A percentile compares a stretch with the other conserved stretches of the same genome.
These are phyloP conservation scores for Pythium angustatum DNA, from an alignment of 352 stramenopile genomes.

Conservation along the genomic window DNA sequence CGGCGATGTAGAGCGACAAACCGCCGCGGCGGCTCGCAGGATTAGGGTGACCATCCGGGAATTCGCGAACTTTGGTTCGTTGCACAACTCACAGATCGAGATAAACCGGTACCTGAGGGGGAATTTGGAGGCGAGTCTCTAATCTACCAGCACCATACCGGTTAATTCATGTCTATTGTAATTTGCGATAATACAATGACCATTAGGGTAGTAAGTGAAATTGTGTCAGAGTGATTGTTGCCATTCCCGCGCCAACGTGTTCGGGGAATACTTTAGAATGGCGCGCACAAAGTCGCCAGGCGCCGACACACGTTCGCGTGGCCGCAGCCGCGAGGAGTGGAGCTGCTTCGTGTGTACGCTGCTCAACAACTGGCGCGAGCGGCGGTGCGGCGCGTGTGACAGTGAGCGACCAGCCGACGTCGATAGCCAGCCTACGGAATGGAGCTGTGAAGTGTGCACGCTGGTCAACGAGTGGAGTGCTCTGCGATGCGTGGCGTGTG, in stretches of 20 bases:
- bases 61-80: no score
- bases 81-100: no score
- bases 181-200: no score
- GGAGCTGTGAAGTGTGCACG: constrained; percentile 16
- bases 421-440: constrained; percentile 11
- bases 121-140: no score
- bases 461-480: constrained; percentile 24
- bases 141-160: no score
- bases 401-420: constrained; percentile 34
- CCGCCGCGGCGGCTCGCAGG: no score
- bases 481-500: constrained; percentile 13
- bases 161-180: no score
- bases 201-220: no score
- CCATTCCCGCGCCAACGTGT: constrained; percentile 13
- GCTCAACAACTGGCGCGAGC: constrained; percentile 49
- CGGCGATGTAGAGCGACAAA: no score
- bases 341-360: constrained; percentile 74
- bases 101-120: no score
- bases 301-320: not conserved
- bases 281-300: constrained; percentile 3
- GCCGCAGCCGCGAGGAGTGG: constrained; percentile 39
- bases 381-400: constrained; percentile 55
- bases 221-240: constrained; percentile 20
- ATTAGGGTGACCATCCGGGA: no score
- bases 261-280: constrained; percentile 9